Conservation (phyloP, 805 yeast genomes). For the Monosporozyma servazzii region DNA sequence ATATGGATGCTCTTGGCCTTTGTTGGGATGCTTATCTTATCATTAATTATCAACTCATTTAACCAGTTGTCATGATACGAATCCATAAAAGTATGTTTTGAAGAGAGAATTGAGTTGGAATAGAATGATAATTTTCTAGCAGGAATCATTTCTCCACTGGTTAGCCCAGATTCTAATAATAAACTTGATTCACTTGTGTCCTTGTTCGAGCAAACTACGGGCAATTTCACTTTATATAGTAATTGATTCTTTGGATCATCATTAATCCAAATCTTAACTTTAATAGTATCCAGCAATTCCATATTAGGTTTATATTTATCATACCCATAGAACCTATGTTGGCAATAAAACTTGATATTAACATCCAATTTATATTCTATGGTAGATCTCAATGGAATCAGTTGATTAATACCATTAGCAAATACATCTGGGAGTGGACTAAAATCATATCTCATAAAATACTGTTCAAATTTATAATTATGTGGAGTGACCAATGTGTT, state of each 20-base stretch:
- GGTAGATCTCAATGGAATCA: slow-evolving; percentile 15
- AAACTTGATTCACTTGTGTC: not conserved
- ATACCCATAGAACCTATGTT: not conserved
- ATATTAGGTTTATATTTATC: not conserved
- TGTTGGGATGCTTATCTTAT: slow-evolving; percentile 8
- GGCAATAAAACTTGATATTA: slow-evolving; percentile 18
- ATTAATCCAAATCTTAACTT: not conserved
- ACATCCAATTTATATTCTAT: slow-evolving; percentile 22
- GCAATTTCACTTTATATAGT: slow-evolving; percentile 1
- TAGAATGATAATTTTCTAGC: not conserved
- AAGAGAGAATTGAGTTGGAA: not conserved
- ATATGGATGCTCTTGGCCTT: slow-evolving; percentile 1
- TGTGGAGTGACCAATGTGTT: not conserved
- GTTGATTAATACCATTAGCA: slow-evolving; percentile 20
- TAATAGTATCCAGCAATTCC: not conserved
- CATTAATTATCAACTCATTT: slow-evolving; percentile 15
- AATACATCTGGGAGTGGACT: slow-evolving; percentile 10
- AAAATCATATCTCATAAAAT: slow-evolving; percentile 9
- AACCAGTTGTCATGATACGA: slow-evolving; percentile 16
- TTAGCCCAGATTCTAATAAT: not conserved
- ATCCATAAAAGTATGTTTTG: not conserved
- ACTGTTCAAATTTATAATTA: slow-evolving; percentile 6
- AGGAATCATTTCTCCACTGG: not conserved
- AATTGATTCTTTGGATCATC: not conserved
- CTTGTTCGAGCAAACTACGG: not conserved